phyloP scores from a whole-genome alignment of 2,329 filamentous ascomycete genomes.

The Paecilomyces formosus region DNA sequence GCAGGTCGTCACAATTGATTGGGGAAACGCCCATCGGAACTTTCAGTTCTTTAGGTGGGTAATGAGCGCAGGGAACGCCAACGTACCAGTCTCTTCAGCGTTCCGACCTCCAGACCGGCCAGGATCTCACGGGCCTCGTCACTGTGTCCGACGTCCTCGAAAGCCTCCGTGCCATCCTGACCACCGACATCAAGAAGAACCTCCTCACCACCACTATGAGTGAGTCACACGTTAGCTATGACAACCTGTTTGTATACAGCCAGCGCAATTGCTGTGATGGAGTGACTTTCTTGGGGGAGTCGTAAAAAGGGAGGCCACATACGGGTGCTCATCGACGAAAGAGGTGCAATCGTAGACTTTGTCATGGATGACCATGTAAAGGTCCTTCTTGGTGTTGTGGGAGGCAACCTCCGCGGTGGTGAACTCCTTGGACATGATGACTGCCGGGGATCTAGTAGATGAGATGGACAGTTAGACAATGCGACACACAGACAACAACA shows the following conservation, averaged over 20 bases:
- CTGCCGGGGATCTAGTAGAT: slow-evolving; percentile 1
- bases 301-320: slow-evolving; percentile 32
- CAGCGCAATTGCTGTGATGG: not conserved
- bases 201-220: slow-evolving; percentile 84
- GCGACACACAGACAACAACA: slow-evolving; percentile 1
- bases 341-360: slow-evolving; percentile 87
- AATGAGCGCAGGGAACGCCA: not conserved
- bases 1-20: not conserved
- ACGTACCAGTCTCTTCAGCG: slow-evolving; percentile 69
- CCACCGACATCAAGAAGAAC: slow-evolving; percentile 93
- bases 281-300: slow-evolving; percentile 1
- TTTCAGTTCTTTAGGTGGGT: not conserved
- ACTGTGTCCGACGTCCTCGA: slow-evolving; percentile 98
- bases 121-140: slow-evolving; percentile 97
- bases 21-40: not conserved
- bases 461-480: not conserved
- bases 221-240: slow-evolving; percentile 3
- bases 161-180: slow-evolving; percentile 94
- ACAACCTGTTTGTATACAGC: not conserved
- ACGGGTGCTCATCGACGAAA: slow-evolving; percentile 97
- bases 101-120: slow-evolving; percentile 65
- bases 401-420: slow-evolving; percentile 74
- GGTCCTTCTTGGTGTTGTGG: slow-evolving; percentile 87
- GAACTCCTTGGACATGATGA: slow-evolving; percentile 52
- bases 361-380: slow-evolving; percentile 87